Base-by-base conservation (phyloP, 345 rosid species). In the Moricandia moricandioides region DNA sequence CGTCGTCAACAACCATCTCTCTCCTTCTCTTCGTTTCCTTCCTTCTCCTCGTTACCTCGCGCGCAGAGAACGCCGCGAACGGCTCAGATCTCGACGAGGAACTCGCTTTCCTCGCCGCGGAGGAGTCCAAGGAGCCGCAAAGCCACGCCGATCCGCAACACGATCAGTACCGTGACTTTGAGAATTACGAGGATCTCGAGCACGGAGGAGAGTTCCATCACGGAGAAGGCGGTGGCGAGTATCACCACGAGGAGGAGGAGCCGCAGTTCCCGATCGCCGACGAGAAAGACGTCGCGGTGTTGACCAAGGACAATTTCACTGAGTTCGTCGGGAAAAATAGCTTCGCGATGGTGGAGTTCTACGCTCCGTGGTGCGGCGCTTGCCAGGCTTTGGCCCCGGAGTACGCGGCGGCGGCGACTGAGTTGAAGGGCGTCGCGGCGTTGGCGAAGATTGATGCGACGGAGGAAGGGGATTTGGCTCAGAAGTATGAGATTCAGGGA, bases 321-420 rank as follows among this genome's bases (percentile, higher is more conserved):
- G 79, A 82, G 14, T 83, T 86, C 72, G 29, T 84, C 6, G 39
- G 52, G 30, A 78, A 67, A 66, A 71, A 82, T 14, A 72, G 72
- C 65, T 72, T 78, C 62, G 82, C 81, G 51, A 59, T 85, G 83
- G 87, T 84, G 33, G 73, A 84, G 45, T 86, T 84, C 59, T 83
- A 84, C 55, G 86, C 85, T 13, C 79, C 86, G 0, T 86, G 89
- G 89, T 86, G 89, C 65, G 78, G 79, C 26, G 78, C 80, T 68
- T 81, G 87, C 70, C 73, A 69, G 67, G 33, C 52, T 54, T 62
- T 84, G 16, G 74, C 82, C 0, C 89, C 86, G 7, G 82, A 81
- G 49, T 86, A 81, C 43, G 86, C 80, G 4, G 86, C 87, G 18
- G 84, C 88, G 0, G 85, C 89, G 8, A 78, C 87, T 40, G 75